Base-by-base conservation (phyloP, 805 yeast species). In the Candida nitratophila region DNA sequence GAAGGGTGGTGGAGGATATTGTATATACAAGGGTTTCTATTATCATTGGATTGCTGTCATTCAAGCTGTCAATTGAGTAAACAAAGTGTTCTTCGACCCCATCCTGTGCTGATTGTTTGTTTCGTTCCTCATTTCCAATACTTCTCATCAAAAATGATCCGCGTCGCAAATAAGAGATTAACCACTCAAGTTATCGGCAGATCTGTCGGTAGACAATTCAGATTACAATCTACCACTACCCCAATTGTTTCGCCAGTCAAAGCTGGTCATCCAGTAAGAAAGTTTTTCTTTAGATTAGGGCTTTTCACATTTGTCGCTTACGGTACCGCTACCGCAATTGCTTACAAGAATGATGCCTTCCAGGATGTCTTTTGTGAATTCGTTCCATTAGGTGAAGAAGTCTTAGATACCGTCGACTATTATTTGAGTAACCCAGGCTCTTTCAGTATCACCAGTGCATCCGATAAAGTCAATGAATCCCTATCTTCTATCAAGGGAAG, bases 351-450 rank as follows among this genome's bases (percentile, higher is more conserved):
- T 55, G 84, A 81, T 51, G 68, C 75, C 16, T 72, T 81, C 57
- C 81, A 77, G 51, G 86, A 83, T 51, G 50, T 69, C 39, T 83
- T 80, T 60, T 69, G 79, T 20, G 81, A 80, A 50, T 74, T 74
- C 46, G 75, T 83, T 38, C 93, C 93, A 17, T 69, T 73, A 41
- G 86, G 80, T 33, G 84, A 79, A 52, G 61, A 63, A 20, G 63
- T 75, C 27, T 71, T 82, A 27, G 76, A 77, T 43, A 53, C 59
- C 9, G 65, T 74, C 42, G 86, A 81, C 50, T 65, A 57, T 42
- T 49, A 56, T 22, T 46, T 51, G 48, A 52, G 53, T 36, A 61
- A 59, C 36, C 49, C 37, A 32, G 57, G 52, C 22, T 58, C 54
- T 41, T 30, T 59, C 11, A 17, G 40, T 21, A 6, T 35, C 16